These are phyloP conservation scores for Euphorbia pulcherrima DNA, from an alignment of 345 rosid species.

Conservation along the genomic window DNA sequence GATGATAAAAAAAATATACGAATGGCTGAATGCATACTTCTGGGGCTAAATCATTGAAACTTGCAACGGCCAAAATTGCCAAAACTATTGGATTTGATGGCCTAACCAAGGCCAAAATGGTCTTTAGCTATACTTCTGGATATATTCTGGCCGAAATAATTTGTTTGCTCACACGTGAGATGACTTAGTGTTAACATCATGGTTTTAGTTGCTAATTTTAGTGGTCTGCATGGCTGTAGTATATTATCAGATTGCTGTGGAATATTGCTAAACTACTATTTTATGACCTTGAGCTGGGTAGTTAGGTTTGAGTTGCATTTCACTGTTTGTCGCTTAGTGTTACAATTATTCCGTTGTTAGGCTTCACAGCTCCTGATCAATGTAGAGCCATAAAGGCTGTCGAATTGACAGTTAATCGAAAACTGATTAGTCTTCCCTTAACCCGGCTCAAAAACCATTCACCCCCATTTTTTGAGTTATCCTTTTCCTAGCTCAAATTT, in stretches of 20 bases:
- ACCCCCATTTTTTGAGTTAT: no score
- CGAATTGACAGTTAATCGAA: no score
- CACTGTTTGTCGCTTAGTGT: not conserved
- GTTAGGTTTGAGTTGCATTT: not conserved
- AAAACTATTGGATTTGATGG: no score
- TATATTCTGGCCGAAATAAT: no score
- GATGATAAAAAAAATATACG: not conserved
- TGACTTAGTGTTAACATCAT: not conserved
- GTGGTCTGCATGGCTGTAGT: not conserved
- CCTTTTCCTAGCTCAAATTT: not conserved
- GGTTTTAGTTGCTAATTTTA: not conserved
- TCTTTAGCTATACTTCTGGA: no score
- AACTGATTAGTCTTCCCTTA: not conserved
- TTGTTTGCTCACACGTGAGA: conserved; percentile 5
- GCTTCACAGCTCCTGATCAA: not conserved
- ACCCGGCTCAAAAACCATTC: no score
- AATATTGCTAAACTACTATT: not conserved
- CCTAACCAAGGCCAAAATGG: no score
- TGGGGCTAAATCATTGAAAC: no score
- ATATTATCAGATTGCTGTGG: not conserved
- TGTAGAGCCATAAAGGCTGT: not conserved
- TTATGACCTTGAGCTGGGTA: not conserved
- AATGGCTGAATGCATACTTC: not conserved
- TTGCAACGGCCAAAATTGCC: no score
- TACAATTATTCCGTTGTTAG: not conserved